A percentile compares a stretch with the other conserved stretches of the same genome.
Conservation (phyloP, 495 filamentous ascomycete genomes). For the Hypoxylon lienhwacheense region DNA sequence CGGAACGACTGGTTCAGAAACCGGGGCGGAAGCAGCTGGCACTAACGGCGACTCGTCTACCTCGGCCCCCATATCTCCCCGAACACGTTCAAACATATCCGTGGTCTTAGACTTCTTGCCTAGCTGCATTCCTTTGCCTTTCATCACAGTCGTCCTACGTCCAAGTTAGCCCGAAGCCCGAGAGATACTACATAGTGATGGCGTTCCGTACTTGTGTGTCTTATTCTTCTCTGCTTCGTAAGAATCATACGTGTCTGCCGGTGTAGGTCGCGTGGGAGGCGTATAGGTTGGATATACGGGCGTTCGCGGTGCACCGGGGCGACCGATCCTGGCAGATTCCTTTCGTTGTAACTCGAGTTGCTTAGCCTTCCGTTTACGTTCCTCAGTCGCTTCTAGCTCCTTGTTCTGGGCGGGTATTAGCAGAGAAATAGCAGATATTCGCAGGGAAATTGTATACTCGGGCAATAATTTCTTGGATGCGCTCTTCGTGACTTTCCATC, state of each 20-base stretch:
- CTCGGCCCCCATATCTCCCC: slow-evolving; percentile 81
- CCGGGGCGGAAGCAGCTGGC: slow-evolving; percentile 60
- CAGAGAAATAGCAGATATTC: not conserved
- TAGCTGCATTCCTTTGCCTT: slow-evolving; percentile 97
- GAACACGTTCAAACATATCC: slow-evolving; percentile 95
- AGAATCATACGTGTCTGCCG: slow-evolving; percentile 81
- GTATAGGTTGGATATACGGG: slow-evolving; percentile 89
- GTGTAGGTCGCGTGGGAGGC: slow-evolving; percentile 69
- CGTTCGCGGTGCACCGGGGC: slow-evolving; percentile 61
- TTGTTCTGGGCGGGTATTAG: slow-evolving; percentile 72
- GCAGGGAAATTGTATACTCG: slow-evolving; percentile 58
- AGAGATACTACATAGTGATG: not conserved
- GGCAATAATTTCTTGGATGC: slow-evolving; percentile 96
- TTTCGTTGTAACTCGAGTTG: slow-evolving; percentile 98
- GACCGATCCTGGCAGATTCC: slow-evolving; percentile 66
- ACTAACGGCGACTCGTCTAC: slow-evolving; percentile 76
- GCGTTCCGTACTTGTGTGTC: slow-evolving; percentile 62
- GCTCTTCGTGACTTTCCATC: slow-evolving; percentile 98
- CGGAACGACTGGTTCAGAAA: slow-evolving; percentile 59
- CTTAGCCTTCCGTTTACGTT: slow-evolving; percentile 97
- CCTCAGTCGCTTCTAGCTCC: slow-evolving; percentile 94
- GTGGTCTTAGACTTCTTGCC: slow-evolving; percentile 97
- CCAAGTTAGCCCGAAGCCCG: slow-evolving; percentile 24
- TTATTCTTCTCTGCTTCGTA: slow-evolving; percentile 99
- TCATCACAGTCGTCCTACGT: slow-evolving; percentile 60